These are phyloP conservation scores for Sporisorium graminicola DNA, from an alignment of 1,284 basidiomycete species.

Conservation along the genomic window DNA sequence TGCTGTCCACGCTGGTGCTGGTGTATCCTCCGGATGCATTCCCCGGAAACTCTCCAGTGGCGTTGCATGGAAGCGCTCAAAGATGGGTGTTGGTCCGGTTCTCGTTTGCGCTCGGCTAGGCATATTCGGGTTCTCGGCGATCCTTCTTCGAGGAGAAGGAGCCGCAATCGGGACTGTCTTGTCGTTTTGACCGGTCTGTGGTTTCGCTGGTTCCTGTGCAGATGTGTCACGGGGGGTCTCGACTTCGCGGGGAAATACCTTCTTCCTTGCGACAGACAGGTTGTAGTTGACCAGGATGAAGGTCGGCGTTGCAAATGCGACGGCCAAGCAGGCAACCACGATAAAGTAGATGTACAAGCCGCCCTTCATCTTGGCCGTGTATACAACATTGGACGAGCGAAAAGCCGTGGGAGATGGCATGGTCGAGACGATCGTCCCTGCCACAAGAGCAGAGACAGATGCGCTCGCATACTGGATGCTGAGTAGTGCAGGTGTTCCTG, in stretches of 20 bases:
- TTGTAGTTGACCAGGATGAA: slow-evolving; percentile 1
- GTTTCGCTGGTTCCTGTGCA: not conserved
- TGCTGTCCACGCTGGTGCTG: too few species aligned
- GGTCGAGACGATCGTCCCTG: slow-evolving; percentile 11
- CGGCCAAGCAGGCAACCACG: not conserved
- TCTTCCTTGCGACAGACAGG: slow-evolving; percentile 1
- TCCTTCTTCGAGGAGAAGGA: not conserved
- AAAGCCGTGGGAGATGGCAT: not conserved
- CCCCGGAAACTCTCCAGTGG: too few species aligned
- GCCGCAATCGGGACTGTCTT: not conserved
- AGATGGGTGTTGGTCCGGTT: too few species aligned
- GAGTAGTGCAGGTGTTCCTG: not conserved
- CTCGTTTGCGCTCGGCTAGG: too few species aligned
- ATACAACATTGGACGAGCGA: not conserved
- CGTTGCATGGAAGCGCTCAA: too few species aligned
- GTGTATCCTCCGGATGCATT: too few species aligned
- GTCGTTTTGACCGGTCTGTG: not conserved
- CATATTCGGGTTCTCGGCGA: not conserved
- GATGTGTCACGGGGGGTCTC: not conserved
- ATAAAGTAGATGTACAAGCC: slow-evolving; percentile 7
- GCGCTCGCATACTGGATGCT: not conserved
- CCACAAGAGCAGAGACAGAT: slow-evolving; percentile 7
- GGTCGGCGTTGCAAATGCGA: not conserved
- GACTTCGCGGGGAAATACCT: not conserved
- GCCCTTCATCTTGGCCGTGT: slow-evolving; percentile 6